Evolutionary conservation across 306 rosid species (phyloP).

Genomic region (Sphenostylis stenocarpa): DNA sequence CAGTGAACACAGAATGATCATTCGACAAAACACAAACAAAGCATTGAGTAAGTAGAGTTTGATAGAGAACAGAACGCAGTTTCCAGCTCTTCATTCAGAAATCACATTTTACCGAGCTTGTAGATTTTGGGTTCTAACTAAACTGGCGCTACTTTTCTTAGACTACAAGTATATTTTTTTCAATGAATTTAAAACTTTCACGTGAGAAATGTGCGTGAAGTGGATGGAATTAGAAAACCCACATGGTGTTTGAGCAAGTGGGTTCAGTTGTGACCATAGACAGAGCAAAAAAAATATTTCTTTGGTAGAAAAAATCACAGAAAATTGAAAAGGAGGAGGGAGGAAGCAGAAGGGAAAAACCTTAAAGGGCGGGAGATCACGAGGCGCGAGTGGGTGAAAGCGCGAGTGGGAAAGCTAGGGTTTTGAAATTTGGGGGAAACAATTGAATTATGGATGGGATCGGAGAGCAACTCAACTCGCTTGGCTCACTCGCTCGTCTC

Average conservation of each 20-base stretch:
- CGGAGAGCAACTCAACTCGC: constrained; percentile 54
- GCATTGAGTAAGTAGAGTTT: neutral
- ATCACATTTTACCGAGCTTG: neutral
- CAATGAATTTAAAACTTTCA: neutral
- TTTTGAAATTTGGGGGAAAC: constrained; percentile 41
- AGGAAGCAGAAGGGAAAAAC: constrained; percentile 5
- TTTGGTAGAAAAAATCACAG: neutral
- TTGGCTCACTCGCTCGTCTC: constrained; percentile 44
- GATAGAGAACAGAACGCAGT: neutral
- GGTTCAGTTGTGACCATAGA: constrained; percentile 3
- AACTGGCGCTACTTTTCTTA: neutral
- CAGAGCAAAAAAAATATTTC: constrained; percentile 2
- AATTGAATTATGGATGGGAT: constrained; percentile 36
- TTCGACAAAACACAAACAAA: neutral
- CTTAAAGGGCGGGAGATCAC: constrained; percentile 40
- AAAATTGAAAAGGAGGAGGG: neutral
- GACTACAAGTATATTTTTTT: constrained; percentile 12
- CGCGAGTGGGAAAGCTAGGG: constrained; percentile 58
- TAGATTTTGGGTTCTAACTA: neutral
- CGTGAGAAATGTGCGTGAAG: neutral
- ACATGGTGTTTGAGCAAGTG: neutral
- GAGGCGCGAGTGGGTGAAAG: constrained; percentile 48
- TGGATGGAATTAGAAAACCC: constrained; percentile 16
- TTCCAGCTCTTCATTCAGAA: constrained; percentile 2
- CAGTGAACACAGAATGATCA: constrained; percentile 2